Conservation (phyloP, 768 basidiomycete genomes). For the Pulveroboletus sp. region DNA sequence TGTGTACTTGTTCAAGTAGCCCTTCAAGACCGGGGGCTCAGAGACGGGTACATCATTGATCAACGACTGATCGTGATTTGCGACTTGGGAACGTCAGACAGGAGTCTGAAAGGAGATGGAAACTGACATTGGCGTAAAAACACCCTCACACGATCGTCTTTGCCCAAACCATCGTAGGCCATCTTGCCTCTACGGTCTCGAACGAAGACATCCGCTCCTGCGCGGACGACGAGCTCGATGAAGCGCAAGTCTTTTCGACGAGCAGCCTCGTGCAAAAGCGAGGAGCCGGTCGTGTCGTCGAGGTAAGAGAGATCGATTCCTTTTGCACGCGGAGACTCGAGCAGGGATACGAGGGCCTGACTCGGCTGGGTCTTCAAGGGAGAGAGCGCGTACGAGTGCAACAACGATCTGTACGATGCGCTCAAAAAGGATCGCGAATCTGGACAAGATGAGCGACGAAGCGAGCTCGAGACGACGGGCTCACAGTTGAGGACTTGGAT, state of each 20-base stretch:
- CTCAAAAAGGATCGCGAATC: slow-evolving; percentile 76
- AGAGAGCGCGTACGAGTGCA: slow-evolving; percentile 72
- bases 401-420: slow-evolving; percentile 67
- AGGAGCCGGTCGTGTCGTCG: slow-evolving; percentile 72
- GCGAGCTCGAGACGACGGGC: slow-evolving; percentile 11
- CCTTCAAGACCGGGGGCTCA: slow-evolving; percentile 62
- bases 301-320: slow-evolving; percentile 77
- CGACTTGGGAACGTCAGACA: slow-evolving; percentile 44
- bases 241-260: slow-evolving; percentile 73
- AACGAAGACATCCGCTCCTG: slow-evolving; percentile 87
- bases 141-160: slow-evolving; percentile 76
- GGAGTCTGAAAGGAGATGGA: background rate
- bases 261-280: slow-evolving; percentile 85
- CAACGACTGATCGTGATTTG: slow-evolving; percentile 74
- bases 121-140: slow-evolving; percentile 80
- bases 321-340: slow-evolving; percentile 63
- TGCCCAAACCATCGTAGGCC: slow-evolving; percentile 64
- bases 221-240: slow-evolving; percentile 78
- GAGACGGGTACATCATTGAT: slow-evolving; percentile 46
- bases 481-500: slow-evolving; percentile 65
- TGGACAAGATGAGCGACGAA: slow-evolving; percentile 27
- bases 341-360: slow-evolving; percentile 48
- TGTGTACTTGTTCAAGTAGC: slow-evolving; percentile 87
- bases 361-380: slow-evolving; percentile 40
- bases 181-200: slow-evolving; percentile 71